Base-by-base conservation (phyloP, 2,329 filamentous ascomycete genomes). In the Pseudogymnoascus verrucosus region DNA sequence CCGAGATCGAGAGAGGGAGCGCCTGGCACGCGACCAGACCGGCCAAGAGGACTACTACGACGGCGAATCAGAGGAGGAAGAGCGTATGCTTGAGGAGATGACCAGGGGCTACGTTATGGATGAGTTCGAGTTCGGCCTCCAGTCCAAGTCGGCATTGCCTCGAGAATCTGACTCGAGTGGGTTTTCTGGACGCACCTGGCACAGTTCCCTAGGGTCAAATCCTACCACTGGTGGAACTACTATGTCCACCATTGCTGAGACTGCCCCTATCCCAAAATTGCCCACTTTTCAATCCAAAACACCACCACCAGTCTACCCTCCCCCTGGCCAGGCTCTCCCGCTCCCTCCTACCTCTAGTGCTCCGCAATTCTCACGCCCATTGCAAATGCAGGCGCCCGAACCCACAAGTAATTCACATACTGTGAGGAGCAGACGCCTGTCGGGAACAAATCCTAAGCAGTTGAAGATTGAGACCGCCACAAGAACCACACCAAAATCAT, bases 71-170 rank as follows among this genome's bases (percentile, higher is more conserved):
- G 86, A 84, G 0, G 90, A 93, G 68, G 82, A 85, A 72, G 89
- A 93, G 72, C 82, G 87, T 36, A 82, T 92, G 62, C 76, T 97
- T 60, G 93, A 97, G 66, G 91, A 96, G 73, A 91, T 98, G 83
- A 92, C 90, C 0, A 86, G 84, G 67, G 91, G 89, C 62, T 93
- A 92, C 74, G 84, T 87, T 63, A 86, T 95, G 71, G 90, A 93
- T 63, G 89, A 93, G 64, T 96, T 96, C 71, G 83, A 90, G 64
- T 89, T 93, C 71, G 88, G 86, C 62, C 76, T 87, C 36, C 83
- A 86, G 69, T 83, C 82, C 5, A 90, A 88, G 69, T 87, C 85
- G 14, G 82, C 86, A 26, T 75, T 90, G 21, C 89, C 90, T 36
- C 84, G 91, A 64, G 88, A 93, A 71, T 95, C 91, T 2, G 89